Percentiles rank a stretch among this genome's conserved stretches.
Conservation (phyloP, 2,329 filamentous ascomycete species). For the Penicillium sp. region DNA sequence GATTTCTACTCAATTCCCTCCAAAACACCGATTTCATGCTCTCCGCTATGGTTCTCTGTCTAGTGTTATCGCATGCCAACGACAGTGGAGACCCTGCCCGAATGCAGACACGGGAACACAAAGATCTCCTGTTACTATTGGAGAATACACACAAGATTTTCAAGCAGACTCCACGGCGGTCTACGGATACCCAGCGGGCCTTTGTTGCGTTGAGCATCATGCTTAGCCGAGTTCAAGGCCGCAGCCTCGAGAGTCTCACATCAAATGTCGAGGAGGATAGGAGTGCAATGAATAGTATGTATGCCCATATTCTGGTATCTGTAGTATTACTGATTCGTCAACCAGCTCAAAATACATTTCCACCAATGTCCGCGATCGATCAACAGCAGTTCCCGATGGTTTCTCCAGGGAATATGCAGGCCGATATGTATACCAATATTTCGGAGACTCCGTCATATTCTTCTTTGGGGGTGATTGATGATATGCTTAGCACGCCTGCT, state of each 20-base stretch:
- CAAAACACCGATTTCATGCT: slow-evolving; percentile 63
- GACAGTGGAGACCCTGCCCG: slow-evolving; percentile 7
- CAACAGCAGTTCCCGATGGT: slow-evolving; percentile 3
- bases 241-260: background rate
- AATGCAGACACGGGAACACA: slow-evolving; percentile 9
- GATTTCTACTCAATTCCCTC: slow-evolving; percentile 60
- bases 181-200: slow-evolving; percentile 30
- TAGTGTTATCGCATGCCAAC: slow-evolving; percentile 37
- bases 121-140: slow-evolving; percentile 25
- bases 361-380: background rate
- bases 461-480: slow-evolving; percentile 31
- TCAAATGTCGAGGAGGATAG: background rate
- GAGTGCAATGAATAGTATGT: slow-evolving; percentile 1
- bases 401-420: background rate
- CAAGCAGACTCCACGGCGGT: slow-evolving; percentile 20
- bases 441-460: slow-evolving; percentile 6
- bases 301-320: background rate
- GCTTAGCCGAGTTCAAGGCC: slow-evolving; percentile 25
- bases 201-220: slow-evolving; percentile 29
- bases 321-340: background rate
- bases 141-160: slow-evolving; percentile 31
- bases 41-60: slow-evolving; percentile 61
- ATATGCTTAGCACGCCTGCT: slow-evolving; percentile 34
- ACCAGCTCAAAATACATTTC: slow-evolving; percentile 5
- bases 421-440: background rate